These are phyloP conservation scores for Nakazawaea pomicola DNA, from an alignment of 805 yeast genomes.

Conservation along the genomic window DNA sequence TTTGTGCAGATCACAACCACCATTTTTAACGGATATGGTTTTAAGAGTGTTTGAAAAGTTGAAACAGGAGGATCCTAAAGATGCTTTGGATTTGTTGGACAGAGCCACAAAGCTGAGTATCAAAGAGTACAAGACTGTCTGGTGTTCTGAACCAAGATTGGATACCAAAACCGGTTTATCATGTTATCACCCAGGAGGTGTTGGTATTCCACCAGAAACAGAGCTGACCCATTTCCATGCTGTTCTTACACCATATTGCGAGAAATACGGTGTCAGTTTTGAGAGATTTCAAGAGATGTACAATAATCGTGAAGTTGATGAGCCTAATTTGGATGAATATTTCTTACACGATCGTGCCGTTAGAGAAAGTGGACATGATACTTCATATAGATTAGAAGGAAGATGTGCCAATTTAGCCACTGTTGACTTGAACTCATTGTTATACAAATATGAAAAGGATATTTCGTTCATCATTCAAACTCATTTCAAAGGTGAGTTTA, in stretches of 20 bases:
- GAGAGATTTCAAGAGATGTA: conserved; percentile 67
- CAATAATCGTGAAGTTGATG: conserved; percentile 58
- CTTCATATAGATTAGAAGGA: conserved; percentile 86
- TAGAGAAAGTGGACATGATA: conserved; percentile 95
- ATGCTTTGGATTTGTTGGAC: conserved; percentile 55
- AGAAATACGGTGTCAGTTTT: conserved; percentile 51
- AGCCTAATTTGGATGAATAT: conserved; percentile 83
- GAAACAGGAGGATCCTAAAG: conserved; percentile 19
- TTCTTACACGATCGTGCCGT: conserved; percentile 92
- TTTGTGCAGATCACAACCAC: conserved; percentile 91
- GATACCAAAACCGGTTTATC: conserved; percentile 77
- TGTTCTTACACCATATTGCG: conserved; percentile 61
- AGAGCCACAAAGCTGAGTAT: conserved; percentile 76
- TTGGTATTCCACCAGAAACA: conserved; percentile 96
- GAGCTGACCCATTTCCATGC: conserved; percentile 83
- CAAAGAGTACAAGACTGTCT: conserved; percentile 75
- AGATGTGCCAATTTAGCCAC: conserved; percentile 87
- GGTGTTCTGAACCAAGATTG: conserved; percentile 72
- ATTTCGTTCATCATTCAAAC: conserved; percentile 60
- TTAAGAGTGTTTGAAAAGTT: conserved; percentile 59
- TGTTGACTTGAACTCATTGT: conserved; percentile 77
- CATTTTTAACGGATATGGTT: conserved; percentile 92
- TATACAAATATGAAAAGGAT: conserved; percentile 87
- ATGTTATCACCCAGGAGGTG: conserved; percentile 84
- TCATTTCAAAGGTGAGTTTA: conserved; percentile 47